Evolutionary conservation across 2,329 filamentous ascomycete genomes (phyloP), one percentile per base, ranked within the genome.

Genomic region (Xylariaceae sp.): DNA sequence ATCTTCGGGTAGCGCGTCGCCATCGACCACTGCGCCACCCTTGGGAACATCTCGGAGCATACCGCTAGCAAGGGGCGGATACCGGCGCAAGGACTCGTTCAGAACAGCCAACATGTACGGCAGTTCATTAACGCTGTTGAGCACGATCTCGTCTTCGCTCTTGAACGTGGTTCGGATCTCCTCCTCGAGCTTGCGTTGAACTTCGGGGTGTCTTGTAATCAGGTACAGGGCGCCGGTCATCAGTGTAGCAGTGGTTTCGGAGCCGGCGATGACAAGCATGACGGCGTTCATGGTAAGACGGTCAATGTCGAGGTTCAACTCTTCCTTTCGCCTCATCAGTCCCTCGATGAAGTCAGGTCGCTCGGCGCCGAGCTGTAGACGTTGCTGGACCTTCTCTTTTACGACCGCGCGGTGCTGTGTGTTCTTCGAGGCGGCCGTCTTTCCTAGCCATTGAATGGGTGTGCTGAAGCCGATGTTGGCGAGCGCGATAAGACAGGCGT

Each of bases 181-280:
- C 5, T 67, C 21, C 3, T 63, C 63, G 13, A 76, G 47, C 47
- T 64, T 72, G n/a, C 61, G 44, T 13, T 72, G 60, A 13, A 60
- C 58, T 2, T 67, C 55, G 0, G 70, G 71, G 51, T 76, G 66
- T 3, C 64, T 68, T 2, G 75, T 61, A 8, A 80, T 64, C 4
- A 74, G 63, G 54, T 70, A 79, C 0, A 67, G 59, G 56, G 68
- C 60, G 58, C 74, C 62, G 56, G 69, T 65, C 15, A 80, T 66
- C 2, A 75, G 65, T 0, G 76, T 78, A 0, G 77, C 74, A 0
- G 76, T 79, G 5, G 78, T 81, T 60, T 80, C 78, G 2, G 74
- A 75, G 4, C 78, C 77, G 5, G 76, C 77, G 13, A 75, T 65
- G 29, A 80, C 67, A 2, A 74, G 60, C 10, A 69, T 58, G n/a